phyloP scores from a whole-genome alignment of 768 basidiomycete species.

The Trametes sanguinea region DNA sequence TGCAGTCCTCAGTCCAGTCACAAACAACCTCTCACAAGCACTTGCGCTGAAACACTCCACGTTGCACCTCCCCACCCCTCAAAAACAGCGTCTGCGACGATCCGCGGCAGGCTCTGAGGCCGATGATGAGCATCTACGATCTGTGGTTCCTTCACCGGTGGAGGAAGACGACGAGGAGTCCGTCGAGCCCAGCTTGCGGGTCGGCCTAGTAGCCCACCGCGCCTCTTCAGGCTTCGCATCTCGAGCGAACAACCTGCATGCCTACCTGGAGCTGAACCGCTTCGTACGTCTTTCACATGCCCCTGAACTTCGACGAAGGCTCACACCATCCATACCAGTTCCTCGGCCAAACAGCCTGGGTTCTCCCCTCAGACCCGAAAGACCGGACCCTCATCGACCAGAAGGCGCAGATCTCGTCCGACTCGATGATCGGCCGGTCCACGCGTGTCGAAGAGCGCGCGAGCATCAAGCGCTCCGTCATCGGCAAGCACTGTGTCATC shows the following conservation, averaged over 20 bases:
- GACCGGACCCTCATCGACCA: conserved; percentile 72
- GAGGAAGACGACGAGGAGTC: conserved; percentile 38
- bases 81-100: conserved; percentile 8
- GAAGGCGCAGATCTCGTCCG: conserved; percentile 80
- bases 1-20: conserved; percentile 50
- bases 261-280: conserved; percentile 81
- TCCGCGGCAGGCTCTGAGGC: conserved; percentile 29
- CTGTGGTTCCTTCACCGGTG: conserved; percentile 49
- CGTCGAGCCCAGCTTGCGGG: conserved; percentile 52
- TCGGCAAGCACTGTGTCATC: conserved; percentile 54
- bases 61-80: conserved; percentile 30
- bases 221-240: conserved; percentile 56
- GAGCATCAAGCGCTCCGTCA: conserved; percentile 63
- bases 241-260: conserved; percentile 74
- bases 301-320: neutral
- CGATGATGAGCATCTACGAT: conserved; percentile 27
- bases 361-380: conserved; percentile 60
- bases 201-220: conserved; percentile 64
- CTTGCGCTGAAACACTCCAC: conserved; percentile 66
- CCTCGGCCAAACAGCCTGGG: conserved; percentile 51
- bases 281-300: conserved; percentile 47
- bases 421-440: conserved; percentile 80
- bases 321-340: conserved; percentile 41
- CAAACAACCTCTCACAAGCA: conserved; percentile 47
- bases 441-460: conserved; percentile 81